Evolutionary conservation across 2,329 filamentous ascomycete species (phyloP).

Genomic region (Nemania diffusa): DNA sequence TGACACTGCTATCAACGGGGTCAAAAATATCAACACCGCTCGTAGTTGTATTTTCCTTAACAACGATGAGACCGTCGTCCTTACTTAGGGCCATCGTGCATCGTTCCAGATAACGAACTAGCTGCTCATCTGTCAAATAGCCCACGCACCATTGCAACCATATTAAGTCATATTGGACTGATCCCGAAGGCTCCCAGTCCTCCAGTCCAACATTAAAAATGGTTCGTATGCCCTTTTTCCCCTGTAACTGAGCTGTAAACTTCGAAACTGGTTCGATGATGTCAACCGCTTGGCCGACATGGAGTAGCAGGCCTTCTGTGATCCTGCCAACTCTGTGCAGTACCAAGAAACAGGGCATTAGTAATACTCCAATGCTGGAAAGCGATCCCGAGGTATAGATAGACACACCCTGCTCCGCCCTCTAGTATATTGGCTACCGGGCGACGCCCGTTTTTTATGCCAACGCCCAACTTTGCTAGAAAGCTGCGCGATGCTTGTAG

Average conservation of each 20-base stretch:
- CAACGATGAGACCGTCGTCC: conserved; percentile 1
- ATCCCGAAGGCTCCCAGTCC: not conserved
- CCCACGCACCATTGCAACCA: conserved; percentile 12
- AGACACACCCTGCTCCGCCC: conserved; percentile 3
- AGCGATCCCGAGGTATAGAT: not conserved
- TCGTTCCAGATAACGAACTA: not conserved
- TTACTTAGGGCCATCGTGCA: conserved; percentile 1
- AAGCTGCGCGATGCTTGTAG: conserved; percentile 9
- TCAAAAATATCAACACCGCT: not conserved
- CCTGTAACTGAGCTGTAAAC: conserved; percentile 5
- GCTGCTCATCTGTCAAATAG: conserved; percentile 13
- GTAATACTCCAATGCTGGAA: not conserved
- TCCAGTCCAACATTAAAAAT: conserved; percentile 9
- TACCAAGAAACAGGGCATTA: not conserved
- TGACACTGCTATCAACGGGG: not conserved
- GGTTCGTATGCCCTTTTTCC: conserved; percentile 8
- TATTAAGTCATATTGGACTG: conserved; percentile 5
- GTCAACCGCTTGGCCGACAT: conserved; percentile 4
- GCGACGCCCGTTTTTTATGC: conserved; percentile 3
- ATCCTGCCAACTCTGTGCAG: conserved; percentile 5
- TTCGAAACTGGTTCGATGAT: conserved; percentile 5
- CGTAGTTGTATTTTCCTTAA: conserved; percentile 1
- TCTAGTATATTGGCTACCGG: conserved; percentile 8
- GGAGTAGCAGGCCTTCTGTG: conserved; percentile 10
- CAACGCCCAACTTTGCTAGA: conserved; percentile 9